Evolutionary conservation across 345 rosid genomes (phyloP).

Genomic region (Populus davidiana): DNA sequence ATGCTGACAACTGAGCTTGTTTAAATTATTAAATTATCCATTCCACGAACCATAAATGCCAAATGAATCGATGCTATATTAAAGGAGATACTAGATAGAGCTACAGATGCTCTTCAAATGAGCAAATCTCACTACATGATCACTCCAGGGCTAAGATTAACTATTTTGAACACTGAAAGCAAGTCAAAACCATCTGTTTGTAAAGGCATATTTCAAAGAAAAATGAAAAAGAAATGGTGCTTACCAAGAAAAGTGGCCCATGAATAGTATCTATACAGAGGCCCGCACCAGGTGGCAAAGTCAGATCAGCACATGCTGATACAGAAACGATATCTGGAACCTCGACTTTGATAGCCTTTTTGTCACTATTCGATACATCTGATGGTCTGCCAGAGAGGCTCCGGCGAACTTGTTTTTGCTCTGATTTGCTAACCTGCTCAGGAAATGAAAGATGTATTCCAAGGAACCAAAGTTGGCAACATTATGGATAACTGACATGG

Average conservation of each 20-base stretch:
- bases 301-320: conserved; percentile 84
- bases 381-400: conserved; percentile 59
- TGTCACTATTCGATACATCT: conserved; percentile 42
- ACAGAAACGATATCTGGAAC: conserved; percentile 80
- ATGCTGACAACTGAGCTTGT: no score
- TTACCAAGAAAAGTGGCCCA: conserved; percentile 82
- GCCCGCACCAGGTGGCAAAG: conserved; percentile 96
- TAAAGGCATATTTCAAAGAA: not conserved
- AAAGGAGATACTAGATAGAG: not conserved
- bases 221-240: conserved; percentile 1
- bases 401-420: conserved; percentile 51
- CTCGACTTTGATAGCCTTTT: conserved; percentile 57
- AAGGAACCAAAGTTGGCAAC: not conserved
- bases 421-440: conserved; percentile 50
- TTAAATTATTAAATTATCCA: not conserved
- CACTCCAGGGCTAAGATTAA: not conserved
- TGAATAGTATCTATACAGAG: conserved; percentile 77
- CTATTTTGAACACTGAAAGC: not conserved
- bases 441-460: not conserved
- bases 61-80: no score
- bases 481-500: not conserved
- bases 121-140: not conserved
- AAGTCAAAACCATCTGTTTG: not conserved
- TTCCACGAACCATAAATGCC: not conserved
- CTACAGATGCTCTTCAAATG: not conserved